Percentiles rank a stretch among this genome's conserved stretches.
These are phyloP conservation scores for Solanum bulbocastanum DNA, from an alignment of 257 asterid species.

Conservation along the genomic window DNA sequence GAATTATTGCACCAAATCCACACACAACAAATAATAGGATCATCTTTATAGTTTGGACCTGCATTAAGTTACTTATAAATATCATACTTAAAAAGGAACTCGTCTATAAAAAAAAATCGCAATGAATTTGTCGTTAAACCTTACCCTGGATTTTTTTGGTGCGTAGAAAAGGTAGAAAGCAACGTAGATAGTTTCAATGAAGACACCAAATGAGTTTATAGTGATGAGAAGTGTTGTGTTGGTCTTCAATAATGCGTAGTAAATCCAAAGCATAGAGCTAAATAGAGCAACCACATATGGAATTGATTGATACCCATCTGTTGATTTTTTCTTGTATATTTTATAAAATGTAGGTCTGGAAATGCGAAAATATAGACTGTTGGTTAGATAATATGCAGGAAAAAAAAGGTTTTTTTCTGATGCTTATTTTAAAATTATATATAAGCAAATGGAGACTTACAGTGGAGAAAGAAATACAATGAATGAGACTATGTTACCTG, in stretches of 20 bases:
- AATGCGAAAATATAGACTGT: not conserved
- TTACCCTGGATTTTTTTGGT: constrained; percentile 32
- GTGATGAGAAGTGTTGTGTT: constrained; percentile 58
- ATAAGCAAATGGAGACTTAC: constrained; percentile 15
- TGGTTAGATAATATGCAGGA: not conserved
- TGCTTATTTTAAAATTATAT: not conserved
- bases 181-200: constrained; percentile 42
- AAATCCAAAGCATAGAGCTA: constrained; percentile 63
- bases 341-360: constrained; percentile 48
- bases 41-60: constrained; percentile 39
- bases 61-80: not conserved
- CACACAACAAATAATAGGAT: constrained; percentile 14
- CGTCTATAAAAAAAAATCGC: not conserved
- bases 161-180: constrained; percentile 43
- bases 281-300: constrained; percentile 51
- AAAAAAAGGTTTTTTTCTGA: too few species aligned
- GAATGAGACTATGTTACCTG: constrained; percentile 57
- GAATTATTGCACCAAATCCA: constrained; percentile 38
- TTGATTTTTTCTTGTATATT: constrained; percentile 51
- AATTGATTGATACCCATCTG: constrained; percentile 48
- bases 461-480: constrained; percentile 58
- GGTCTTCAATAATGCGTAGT: constrained; percentile 54
- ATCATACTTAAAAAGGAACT: not conserved
- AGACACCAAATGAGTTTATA: constrained; percentile 50
- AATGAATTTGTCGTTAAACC: not conserved